Base-by-base conservation (phyloP, 2,329 filamentous ascomycete species). In the Fusarium sp. region DNA sequence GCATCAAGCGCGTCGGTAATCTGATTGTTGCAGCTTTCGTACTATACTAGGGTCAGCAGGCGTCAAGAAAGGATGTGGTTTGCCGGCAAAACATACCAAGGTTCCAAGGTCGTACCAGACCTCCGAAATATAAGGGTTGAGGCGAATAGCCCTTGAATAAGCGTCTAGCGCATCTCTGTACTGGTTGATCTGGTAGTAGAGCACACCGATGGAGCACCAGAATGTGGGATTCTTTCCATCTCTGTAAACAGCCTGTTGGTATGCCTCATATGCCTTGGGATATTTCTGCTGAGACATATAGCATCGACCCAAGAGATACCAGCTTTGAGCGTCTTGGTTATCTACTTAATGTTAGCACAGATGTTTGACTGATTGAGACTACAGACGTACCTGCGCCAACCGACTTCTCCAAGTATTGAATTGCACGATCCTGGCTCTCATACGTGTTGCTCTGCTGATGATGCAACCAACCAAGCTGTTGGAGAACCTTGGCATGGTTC, bases 201-300 rank as follows among this genome's bases (percentile, higher is more conserved):
- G 84, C 14, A 99, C 95, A 75, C 95, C 95, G 73, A 99, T 99
- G 9, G 94, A 98, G 80, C 95, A 98, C 95, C 95, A 99, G 81
- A 98, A 99, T 2, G 95, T 98, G 15, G 95, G 95, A 75, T 98
- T 98, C 68, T 95, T 90, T 31, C 95, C 95, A 74, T 99, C 95
- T 53, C 95, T 92, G 74, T 99, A 99, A 35, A 99, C 95, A 3
- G 95, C 95, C 80, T 99, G 95, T 75, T 99, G 95, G 76, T 98
- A 98, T 6, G 95, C 94, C 74, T 99, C 95, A 71, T 98, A 98
- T 0, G 95, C 95, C 76, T 98, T 98, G 71, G 94, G 94, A 71
- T 98, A 98, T 76, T 98, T 98, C 76, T 97, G 92, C 78, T 97
- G 94, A 66, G 94, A 96, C 95, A 99, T 98, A 82, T 98, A 99